phyloP scores from a whole-genome alignment of 2,329 filamentous ascomycete genomes.

The Dothistroma septosporum region DNA sequence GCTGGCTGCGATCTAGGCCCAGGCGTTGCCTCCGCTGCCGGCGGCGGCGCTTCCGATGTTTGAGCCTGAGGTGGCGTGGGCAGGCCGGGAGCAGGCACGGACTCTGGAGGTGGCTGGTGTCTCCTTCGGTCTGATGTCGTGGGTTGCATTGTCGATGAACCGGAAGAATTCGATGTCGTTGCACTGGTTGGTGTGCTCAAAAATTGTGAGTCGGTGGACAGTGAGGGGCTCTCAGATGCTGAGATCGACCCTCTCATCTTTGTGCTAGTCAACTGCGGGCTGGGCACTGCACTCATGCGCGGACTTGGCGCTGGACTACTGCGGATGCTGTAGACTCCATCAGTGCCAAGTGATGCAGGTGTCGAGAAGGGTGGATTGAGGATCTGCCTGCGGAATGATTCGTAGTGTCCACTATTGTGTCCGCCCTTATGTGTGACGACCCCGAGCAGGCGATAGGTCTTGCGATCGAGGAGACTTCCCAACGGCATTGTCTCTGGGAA shows the following conservation, averaged over 20 bases:
- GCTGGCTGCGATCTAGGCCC: slow-evolving; percentile 28
- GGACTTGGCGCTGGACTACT: slow-evolving; percentile 35
- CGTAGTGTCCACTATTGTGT: slow-evolving; percentile 95
- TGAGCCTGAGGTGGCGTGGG: slow-evolving; percentile 20
- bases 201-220: slow-evolving; percentile 15
- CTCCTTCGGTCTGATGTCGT: slow-evolving; percentile 11
- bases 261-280: slow-evolving; percentile 6
- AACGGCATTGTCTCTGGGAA: slow-evolving; percentile 85
- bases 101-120: slow-evolving; percentile 22
- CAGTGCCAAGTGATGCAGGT: slow-evolving; percentile 70
- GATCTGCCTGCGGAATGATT: slow-evolving; percentile 87
- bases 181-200: slow-evolving; percentile 15
- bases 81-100: slow-evolving; percentile 28
- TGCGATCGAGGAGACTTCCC: slow-evolving; percentile 71
- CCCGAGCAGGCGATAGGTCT: slow-evolving; percentile 77
- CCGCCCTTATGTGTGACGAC: slow-evolving; percentile 93
- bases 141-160: slow-evolving; percentile 19
- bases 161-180: slow-evolving; percentile 19
- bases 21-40: slow-evolving; percentile 1
- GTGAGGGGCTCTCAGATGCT: slow-evolving; percentile 5
- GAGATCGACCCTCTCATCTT: slow-evolving; percentile 10
- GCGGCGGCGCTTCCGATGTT: slow-evolving; percentile 6
- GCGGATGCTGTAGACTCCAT: slow-evolving; percentile 66
- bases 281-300: slow-evolving; percentile 31
- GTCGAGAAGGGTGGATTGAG: slow-evolving; percentile 76